Evolutionary conservation across 2,329 filamentous ascomycete species (phyloP), one percentile per base, ranked within the genome.

Genomic region (Fusarium oligoseptatum): DNA sequence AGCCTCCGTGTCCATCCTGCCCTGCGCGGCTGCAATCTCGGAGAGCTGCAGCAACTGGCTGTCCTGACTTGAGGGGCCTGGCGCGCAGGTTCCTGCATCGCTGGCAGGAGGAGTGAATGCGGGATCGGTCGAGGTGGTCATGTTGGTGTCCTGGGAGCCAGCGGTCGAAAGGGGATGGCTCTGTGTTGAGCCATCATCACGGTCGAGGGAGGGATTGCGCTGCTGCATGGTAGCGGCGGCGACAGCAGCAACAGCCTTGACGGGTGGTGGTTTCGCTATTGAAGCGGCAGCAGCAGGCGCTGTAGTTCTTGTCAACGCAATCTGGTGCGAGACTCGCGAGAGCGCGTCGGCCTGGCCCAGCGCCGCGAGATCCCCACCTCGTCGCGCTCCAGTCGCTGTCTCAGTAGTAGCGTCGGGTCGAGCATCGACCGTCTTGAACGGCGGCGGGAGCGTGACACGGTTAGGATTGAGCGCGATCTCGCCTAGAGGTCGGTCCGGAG

Each of bases 31-130:
- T 32, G 89, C 89, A 64, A 91, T 83, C 70, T 90, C 85, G 7
- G 89, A 91, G n/a, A 91, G 82, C 69, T 88, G 88, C 17, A 89
- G 83, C 57, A 92, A 79, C 76, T 92, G 90, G 36, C 85, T 89
- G 39, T 88, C 85, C 72, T 88, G 88, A 73, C 88, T 88, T 37
- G 70, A 80, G 43, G 69, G 77, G 24, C 71, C 77, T 15, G 58
- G 73, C 55, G 68, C 71, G 56, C 75, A 77, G 58, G 72, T 70
- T 10, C 77, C 75, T 14, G 64, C 60, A 48, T 77, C 77, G 58
- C 77, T 79, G 17, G 74, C 77, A 34, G 77, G 76, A 15, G 77
- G 77, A 14, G 77, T 79, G 50, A 72, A 79, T 15, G 73, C 76
- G 34, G 68, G 73, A 64, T 79, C 77, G 57, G 77, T 79, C 11